Conservation (phyloP, 2,329 filamentous ascomycete genomes). For the Apiospora saccharicola region DNA sequence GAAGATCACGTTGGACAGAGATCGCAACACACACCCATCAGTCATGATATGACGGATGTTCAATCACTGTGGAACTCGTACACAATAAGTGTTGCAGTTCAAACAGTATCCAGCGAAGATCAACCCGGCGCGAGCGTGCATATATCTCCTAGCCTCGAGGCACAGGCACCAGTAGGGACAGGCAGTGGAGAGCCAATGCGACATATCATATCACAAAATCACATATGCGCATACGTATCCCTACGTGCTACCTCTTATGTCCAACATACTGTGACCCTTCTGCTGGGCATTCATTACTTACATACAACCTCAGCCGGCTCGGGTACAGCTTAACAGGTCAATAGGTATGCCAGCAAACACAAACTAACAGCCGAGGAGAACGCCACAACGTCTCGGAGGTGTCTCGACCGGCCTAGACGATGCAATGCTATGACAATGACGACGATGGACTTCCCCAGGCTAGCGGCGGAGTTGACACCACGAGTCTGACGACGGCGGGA, state of each 20-base stretch:
- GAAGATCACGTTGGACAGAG: slow-evolving; percentile 7
- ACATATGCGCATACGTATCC: background rate
- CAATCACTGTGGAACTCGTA: background rate
- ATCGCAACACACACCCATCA: background rate
- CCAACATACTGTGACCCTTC: too few relatives aligned
- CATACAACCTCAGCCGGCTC: background rate
- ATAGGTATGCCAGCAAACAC: background rate
- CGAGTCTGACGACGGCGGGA: background rate
- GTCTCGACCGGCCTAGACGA: slow-evolving; percentile 6
- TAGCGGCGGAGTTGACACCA: background rate
- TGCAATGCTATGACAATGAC: background rate
- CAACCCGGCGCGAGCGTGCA: slow-evolving; percentile 9
- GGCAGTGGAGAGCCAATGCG: background rate
- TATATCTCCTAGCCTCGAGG: slow-evolving; percentile 16
- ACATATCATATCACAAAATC: slow-evolving; percentile 14
- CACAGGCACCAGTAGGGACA: background rate
- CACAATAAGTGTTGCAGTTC: background rate
- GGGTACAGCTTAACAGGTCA: background rate
- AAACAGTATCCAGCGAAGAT: slow-evolving; percentile 1
- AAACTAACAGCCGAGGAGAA: background rate
- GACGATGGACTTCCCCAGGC: background rate
- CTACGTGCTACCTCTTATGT: background rate
- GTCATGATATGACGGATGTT: background rate
- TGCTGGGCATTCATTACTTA: too few relatives aligned
- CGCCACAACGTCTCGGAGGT: slow-evolving; percentile 2